Conservation (phyloP, 345 rosid species). For the Lepidium aucheri region DNA sequence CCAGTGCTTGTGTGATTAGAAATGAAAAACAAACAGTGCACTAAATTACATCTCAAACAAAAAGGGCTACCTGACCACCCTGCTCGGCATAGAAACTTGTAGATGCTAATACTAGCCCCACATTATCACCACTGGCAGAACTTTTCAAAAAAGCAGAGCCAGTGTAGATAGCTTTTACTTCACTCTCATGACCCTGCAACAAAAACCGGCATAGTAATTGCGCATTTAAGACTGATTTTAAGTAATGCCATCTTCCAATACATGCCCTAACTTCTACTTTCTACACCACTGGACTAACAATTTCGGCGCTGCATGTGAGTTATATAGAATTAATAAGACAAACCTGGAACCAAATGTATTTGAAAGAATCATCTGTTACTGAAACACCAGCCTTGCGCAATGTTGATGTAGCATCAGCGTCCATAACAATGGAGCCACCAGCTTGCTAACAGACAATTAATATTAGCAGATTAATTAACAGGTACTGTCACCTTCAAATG, state of each 20-base stretch:
- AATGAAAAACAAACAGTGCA: not conserved
- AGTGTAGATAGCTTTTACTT: constrained; percentile 70
- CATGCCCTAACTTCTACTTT: not conserved
- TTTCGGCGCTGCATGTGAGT: not conserved
- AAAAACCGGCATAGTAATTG: not conserved
- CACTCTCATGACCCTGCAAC: constrained; percentile 62
- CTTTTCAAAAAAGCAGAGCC: constrained; percentile 64
- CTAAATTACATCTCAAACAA: not conserved
- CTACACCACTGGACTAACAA: not conserved
- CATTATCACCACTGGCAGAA: constrained; percentile 41
- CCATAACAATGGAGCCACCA: constrained; percentile 83
- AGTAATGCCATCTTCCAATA: not conserved
- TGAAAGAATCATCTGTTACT: constrained; percentile 70
- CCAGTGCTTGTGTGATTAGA: not conserved
- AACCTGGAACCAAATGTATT: constrained; percentile 55
- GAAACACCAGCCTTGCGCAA: constrained; percentile 64
- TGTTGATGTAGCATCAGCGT: constrained; percentile 86
- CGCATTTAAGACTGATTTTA: not conserved
- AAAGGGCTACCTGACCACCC: constrained; percentile 87
- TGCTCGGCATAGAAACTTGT: constrained; percentile 96
- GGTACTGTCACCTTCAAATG: not conserved
- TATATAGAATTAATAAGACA: not conserved
- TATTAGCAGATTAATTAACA: not conserved
- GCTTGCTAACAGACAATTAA: constrained; percentile 48
- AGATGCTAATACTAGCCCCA: constrained; percentile 71